These are phyloP conservation scores for Hyparrhenia diplandra DNA, from an alignment of 176 grass and related monocot genomes.

Conservation along the genomic window DNA sequence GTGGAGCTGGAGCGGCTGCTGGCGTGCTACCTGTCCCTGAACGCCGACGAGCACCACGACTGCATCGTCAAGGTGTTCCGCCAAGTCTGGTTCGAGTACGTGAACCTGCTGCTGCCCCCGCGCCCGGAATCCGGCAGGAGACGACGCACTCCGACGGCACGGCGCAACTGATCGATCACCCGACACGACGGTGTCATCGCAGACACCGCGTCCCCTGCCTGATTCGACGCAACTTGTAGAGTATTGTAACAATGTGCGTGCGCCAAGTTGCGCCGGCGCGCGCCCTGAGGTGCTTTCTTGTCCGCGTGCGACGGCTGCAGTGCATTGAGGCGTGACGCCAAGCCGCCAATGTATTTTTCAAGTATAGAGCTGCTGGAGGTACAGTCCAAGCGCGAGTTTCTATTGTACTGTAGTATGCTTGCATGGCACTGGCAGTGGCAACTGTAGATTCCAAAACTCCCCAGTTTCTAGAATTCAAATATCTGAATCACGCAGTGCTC, in stretches of 20 bases:
- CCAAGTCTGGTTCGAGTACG: slow-evolving; percentile 64
- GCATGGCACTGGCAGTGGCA: not conserved
- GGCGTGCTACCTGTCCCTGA: slow-evolving; percentile 81
- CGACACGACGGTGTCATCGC: too few species aligned
- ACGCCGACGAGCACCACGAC: slow-evolving; percentile 80
- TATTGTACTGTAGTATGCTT: too few species aligned
- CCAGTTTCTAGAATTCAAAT: slow-evolving; percentile 36
- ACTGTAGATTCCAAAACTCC: slow-evolving; percentile 22
- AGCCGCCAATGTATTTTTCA: too few species aligned
- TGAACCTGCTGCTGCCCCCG: slow-evolving; percentile 22
- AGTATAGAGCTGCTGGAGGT: not conserved
- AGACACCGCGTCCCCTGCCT: too few species aligned
- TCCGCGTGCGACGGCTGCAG: not conserved
- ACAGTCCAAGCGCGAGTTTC: not conserved
- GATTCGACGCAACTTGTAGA: too few species aligned
- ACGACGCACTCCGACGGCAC: not conserved
- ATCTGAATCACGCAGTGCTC: not conserved
- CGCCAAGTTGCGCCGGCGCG: slow-evolving; percentile 1
- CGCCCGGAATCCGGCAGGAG: not conserved
- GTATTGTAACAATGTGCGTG: not conserved
- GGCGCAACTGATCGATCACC: not conserved
- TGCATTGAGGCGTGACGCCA: not conserved
- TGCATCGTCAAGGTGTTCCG: slow-evolving; percentile 86
- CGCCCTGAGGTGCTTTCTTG: not conserved
- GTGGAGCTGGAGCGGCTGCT: slow-evolving; percentile 81